Evolutionary conservation across 768 basidiomycete genomes (phyloP).

Genomic region (Russula vinacea): DNA sequence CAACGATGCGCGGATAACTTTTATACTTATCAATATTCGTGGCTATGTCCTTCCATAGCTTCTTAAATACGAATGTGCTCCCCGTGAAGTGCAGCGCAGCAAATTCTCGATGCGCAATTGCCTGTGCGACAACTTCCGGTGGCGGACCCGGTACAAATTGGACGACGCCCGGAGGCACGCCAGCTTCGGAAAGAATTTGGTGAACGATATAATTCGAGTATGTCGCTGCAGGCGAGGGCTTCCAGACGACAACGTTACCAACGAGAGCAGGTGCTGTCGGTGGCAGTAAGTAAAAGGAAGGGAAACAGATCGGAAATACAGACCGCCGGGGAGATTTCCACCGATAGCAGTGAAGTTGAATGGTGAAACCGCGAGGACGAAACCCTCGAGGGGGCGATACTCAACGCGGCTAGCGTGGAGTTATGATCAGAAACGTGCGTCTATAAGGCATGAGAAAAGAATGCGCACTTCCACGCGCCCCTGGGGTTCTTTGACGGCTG

Average conservation of each 20-base stretch:
- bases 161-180: conserved; percentile 90
- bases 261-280: conserved; percentile 79
- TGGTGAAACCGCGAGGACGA: conserved; percentile 95
- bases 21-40: conserved; percentile 82
- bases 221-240: conserved; percentile 92
- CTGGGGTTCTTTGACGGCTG: conserved; percentile 85
- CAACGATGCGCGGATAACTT: conserved; percentile 91
- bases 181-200: conserved; percentile 90
- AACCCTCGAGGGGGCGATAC: conserved; percentile 97
- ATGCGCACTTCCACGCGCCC: conserved; percentile 90
- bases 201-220: conserved; percentile 93
- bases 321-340: conserved; percentile 82
- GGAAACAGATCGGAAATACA: conserved; percentile 24
- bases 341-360: conserved; percentile 99
- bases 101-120: conserved; percentile 73
- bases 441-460: not conserved
- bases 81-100: conserved; percentile 96
- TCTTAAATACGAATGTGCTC: conserved; percentile 90
- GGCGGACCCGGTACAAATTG: conserved; percentile 95
- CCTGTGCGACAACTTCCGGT: conserved; percentile 79
- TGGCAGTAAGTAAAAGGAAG: conserved; percentile 8
- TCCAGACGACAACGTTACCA: conserved; percentile 95
- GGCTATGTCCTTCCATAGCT: conserved; percentile 95
- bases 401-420: conserved; percentile 72
- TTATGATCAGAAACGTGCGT: conserved; percentile 11